phyloP scores from a whole-genome alignment of 2,329 filamentous ascomycete species.

The Fusarium sp. region DNA sequence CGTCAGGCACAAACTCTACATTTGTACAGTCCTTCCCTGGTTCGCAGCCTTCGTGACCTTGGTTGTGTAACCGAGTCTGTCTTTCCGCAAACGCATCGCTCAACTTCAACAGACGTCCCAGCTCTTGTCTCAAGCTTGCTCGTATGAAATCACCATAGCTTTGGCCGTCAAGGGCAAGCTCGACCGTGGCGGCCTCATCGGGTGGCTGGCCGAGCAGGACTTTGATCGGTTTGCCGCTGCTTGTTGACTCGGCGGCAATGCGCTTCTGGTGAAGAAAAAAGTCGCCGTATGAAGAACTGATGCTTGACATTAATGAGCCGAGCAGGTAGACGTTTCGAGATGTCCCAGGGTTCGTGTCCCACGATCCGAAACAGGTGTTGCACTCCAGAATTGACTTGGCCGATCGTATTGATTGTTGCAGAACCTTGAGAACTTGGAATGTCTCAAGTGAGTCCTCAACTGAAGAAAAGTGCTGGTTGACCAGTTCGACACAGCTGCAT shows the following conservation, averaged over 20 bases:
- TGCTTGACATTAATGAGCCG: not conserved
- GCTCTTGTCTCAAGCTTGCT: not conserved
- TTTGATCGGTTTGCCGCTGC: not conserved
- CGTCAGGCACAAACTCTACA: not conserved
- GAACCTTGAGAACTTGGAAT: not conserved
- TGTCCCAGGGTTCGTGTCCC: not conserved
- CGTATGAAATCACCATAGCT: not conserved
- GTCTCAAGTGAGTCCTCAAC: not conserved
- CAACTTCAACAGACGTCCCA: conserved; percentile 17
- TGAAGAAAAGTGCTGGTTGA: not conserved
- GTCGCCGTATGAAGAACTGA: not conserved
- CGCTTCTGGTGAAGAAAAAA: not conserved
- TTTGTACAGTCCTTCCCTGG: conserved; percentile 27
- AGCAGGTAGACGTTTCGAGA: not conserved
- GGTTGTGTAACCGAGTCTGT: conserved; percentile 23
- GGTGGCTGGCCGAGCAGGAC: not conserved
- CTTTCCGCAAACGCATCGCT: conserved; percentile 6
- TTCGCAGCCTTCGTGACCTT: conserved; percentile 29
- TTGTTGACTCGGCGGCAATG: not conserved
- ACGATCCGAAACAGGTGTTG: not conserved
- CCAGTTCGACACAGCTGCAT: not conserved
- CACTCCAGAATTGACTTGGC: not conserved
- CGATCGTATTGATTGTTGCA: not conserved
- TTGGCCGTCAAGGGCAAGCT: not conserved
- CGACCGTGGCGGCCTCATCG: not conserved